Conservation (phyloP, 2,329 filamentous ascomycete genomes). For the Septoria petroselini region DNA sequence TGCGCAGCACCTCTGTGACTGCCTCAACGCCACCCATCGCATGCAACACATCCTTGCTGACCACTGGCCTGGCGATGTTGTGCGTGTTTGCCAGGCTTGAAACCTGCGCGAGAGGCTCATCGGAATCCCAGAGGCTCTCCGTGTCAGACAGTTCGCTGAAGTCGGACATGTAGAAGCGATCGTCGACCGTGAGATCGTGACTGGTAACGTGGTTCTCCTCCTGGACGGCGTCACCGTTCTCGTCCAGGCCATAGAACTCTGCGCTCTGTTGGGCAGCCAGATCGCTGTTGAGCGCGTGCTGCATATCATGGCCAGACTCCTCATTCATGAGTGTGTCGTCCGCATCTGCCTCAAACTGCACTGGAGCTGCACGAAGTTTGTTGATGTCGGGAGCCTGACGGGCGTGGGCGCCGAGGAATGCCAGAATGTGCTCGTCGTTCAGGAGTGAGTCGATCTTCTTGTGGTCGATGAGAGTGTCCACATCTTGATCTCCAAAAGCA, state of each 20-base stretch:
- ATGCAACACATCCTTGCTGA: neutral
- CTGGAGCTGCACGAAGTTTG: neutral
- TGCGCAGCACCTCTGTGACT: neutral
- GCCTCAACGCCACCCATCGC: neutral
- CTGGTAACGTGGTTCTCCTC: neutral
- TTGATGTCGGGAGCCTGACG: neutral
- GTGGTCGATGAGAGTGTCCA: neutral
- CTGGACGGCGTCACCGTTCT: neutral
- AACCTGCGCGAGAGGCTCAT: neutral
- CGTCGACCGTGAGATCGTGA: neutral
- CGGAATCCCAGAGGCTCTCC: neutral
- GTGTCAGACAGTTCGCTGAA: neutral
- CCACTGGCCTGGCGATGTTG: neutral
- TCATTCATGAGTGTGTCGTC: neutral
- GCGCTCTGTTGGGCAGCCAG: neutral
- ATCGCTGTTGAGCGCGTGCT: neutral
- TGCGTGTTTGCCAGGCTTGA: constrained; percentile 1
- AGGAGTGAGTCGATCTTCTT: neutral
- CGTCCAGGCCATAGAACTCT: neutral
- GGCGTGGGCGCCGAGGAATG: neutral
- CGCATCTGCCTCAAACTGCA: neutral
- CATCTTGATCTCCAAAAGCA: constrained; percentile 4
- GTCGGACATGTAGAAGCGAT: constrained; percentile 11
- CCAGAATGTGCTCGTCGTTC: constrained; percentile 2
- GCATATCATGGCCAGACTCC: neutral